These are phyloP conservation scores for Pythium biforme DNA, from an alignment of 352 stramenopile genomes.

Conservation along the genomic window DNA sequence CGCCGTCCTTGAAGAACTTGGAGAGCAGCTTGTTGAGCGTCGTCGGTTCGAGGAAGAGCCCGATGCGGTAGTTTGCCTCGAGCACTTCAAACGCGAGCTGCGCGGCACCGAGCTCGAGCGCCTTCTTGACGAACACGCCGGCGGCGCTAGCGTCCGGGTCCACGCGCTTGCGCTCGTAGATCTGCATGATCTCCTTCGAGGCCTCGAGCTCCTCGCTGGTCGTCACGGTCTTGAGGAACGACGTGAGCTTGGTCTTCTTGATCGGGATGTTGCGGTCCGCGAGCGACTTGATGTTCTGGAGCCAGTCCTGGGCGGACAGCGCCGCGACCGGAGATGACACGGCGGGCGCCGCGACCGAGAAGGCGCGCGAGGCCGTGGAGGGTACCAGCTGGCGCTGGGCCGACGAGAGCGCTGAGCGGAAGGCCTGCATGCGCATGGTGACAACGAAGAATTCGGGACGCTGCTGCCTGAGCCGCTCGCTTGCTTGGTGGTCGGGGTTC, in stretches of 20 bases:
- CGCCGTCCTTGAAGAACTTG: conserved; percentile 79
- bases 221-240: conserved; percentile 81
- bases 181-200: conserved; percentile 86
- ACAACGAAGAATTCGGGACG: conserved; percentile 50
- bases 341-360: conserved; percentile 29
- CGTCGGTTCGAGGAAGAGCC: conserved; percentile 73
- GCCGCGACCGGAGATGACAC: conserved; percentile 8
- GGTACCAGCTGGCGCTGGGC: conserved; percentile 46
- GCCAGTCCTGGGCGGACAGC: conserved; percentile 71
- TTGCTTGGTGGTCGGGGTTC: neutral
- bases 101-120: conserved; percentile 68
- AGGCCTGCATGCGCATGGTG: conserved; percentile 59
- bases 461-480: conserved; percentile 55
- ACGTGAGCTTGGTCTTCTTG: conserved; percentile 83
- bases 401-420: conserved; percentile 61
- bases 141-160: conserved; percentile 76
- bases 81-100: conserved; percentile 78
- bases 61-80: conserved; percentile 80
- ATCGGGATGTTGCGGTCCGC: conserved; percentile 76
- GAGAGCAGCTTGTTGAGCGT: conserved; percentile 83
- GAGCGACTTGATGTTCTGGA: conserved; percentile 75
- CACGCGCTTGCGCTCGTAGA: conserved; percentile 85
- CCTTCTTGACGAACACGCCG: conserved; percentile 81
- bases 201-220: conserved; percentile 78
- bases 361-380: conserved; percentile 27